A percentile compares a stretch with the other conserved stretches of the same genome.
phyloP scores from a whole-genome alignment of 257 asterid species.

The Ehretia macrophylla region DNA sequence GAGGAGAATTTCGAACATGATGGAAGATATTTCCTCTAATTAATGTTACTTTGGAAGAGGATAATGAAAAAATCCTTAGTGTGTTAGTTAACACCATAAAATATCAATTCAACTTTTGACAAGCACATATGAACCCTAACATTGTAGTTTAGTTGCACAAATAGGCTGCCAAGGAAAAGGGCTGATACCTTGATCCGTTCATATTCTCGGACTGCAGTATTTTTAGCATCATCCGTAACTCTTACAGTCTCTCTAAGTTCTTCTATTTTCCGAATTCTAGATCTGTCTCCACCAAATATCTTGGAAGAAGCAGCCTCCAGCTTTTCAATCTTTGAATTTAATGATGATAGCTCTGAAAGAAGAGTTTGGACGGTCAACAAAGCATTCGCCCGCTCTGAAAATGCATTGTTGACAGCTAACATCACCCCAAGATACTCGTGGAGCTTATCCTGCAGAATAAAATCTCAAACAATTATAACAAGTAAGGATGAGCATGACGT shows the following conservation, averaged over 20 bases:
- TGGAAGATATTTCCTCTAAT: too few species aligned
- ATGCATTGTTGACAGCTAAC: slow-evolving; percentile 88
- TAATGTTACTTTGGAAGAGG: too few species aligned
- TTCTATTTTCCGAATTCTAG: slow-evolving; percentile 83
- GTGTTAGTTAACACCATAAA: too few species aligned
- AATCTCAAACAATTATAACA: background rate
- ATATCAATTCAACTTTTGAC: too few species aligned
- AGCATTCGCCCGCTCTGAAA: slow-evolving; percentile 87
- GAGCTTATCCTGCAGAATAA: slow-evolving; percentile 64
- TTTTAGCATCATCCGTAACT: slow-evolving; percentile 78
- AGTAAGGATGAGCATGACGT: too few species aligned
- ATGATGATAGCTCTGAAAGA: slow-evolving; percentile 70
- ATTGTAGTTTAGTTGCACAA: too few species aligned
- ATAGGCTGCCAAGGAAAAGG: too few species aligned
- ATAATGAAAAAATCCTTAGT: too few species aligned
- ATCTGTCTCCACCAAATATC: slow-evolving; percentile 94
- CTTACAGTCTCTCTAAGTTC: slow-evolving; percentile 75
- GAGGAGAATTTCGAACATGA: too few species aligned
- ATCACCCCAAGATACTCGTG: slow-evolving; percentile 92
- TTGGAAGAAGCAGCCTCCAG: slow-evolving; percentile 93
- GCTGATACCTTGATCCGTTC: slow-evolving; percentile 71
- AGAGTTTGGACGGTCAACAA: slow-evolving; percentile 88
- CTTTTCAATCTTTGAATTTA: slow-evolving; percentile 72
- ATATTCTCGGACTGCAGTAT: slow-evolving; percentile 66
- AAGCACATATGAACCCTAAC: too few species aligned